Base-by-base conservation (phyloP, 2,329 filamentous ascomycete genomes). In the Didymella pomorum region DNA sequence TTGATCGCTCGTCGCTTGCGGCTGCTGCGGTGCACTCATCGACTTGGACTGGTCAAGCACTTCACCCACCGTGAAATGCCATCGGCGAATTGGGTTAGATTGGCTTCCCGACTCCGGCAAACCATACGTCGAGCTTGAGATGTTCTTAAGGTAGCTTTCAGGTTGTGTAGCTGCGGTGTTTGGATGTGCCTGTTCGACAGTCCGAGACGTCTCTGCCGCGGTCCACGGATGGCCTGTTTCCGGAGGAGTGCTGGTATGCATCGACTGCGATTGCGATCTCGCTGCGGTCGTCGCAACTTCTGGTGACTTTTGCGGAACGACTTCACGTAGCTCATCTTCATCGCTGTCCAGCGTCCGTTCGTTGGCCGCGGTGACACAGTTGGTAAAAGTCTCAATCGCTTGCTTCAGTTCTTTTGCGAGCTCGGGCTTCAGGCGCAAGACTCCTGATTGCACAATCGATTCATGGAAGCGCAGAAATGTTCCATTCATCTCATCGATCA, bases 401-500 rank as follows among this genome's bases (percentile, higher is more conserved):
- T 79, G 75, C 46, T 83, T 83, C 12, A 92, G 79, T 49, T 86
- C 83, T 26, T 80, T 79, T 3, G 82, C 83, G 37, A 90, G 81
- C 16, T 84, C 81, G 0, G 88, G 84, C 8, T 84, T 80, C 31
- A 81, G 73, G 31, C 86, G 80, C 8, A 89, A 76, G 20, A 90
- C 70, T n/a, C 87, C 86, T 54, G 84, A 82, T 29, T 79, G 76
- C 21, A 87, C 71, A 2, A 86, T 83, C 37, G 84, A 84, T 62
- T 91, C 85, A 61, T 90, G 86, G 23, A 94, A 84, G 29, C 80
- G 82, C 64, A 87, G 79, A 66, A 96, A 93, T 0, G 87, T 84
- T 50, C 83, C 86, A 76, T 86, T 89, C 87, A 96, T 92, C 66
- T 89, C 85, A 55, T 90, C 84, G 60, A 93, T 89, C 21, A 84